These are phyloP conservation scores for Talaromyces stipitatus DNA, from an alignment of 495 filamentous ascomycete genomes.

Conservation along the genomic window DNA sequence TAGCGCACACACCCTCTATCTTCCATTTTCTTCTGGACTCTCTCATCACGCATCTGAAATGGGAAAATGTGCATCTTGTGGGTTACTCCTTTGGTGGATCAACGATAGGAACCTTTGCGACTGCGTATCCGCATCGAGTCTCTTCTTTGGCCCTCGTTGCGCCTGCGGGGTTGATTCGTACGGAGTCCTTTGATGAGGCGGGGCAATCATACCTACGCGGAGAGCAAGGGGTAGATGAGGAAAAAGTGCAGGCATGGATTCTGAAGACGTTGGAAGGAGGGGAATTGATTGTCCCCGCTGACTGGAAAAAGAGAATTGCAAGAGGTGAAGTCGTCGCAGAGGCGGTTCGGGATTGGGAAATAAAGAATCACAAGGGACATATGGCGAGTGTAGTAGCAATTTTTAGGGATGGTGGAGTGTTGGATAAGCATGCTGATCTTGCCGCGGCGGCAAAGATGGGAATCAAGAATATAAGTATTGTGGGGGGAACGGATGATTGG, in stretches of 20 bases:
- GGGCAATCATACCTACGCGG: constrained; percentile 17
- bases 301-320: constrained; percentile 35
- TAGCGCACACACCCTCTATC: constrained; percentile 16
- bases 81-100: constrained; percentile 33
- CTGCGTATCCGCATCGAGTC: constrained; percentile 15
- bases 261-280: constrained; percentile 30
- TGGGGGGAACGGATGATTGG: constrained; percentile 35
- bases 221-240: constrained; percentile 21
- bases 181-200: constrained; percentile 13
- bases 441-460: constrained; percentile 16
- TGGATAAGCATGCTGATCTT: constrained; percentile 32
- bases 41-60: constrained; percentile 17
- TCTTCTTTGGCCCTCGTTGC: constrained; percentile 24
- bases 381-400: constrained; percentile 33
- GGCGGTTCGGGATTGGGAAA: constrained; percentile 37
- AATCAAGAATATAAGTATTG: constrained; percentile 20
- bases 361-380: constrained; percentile 33
- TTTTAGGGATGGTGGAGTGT: constrained; percentile 31
- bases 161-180: constrained; percentile 23
- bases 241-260: constrained; percentile 22
- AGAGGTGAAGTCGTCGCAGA: constrained; percentile 35
- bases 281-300: constrained; percentile 23
- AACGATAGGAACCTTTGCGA: constrained; percentile 20
- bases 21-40: constrained; percentile 20
- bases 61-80: constrained; percentile 25